Evolutionary conservation across 2,329 filamentous ascomycete genomes (phyloP).

Genomic region (Cytospora piceae): DNA sequence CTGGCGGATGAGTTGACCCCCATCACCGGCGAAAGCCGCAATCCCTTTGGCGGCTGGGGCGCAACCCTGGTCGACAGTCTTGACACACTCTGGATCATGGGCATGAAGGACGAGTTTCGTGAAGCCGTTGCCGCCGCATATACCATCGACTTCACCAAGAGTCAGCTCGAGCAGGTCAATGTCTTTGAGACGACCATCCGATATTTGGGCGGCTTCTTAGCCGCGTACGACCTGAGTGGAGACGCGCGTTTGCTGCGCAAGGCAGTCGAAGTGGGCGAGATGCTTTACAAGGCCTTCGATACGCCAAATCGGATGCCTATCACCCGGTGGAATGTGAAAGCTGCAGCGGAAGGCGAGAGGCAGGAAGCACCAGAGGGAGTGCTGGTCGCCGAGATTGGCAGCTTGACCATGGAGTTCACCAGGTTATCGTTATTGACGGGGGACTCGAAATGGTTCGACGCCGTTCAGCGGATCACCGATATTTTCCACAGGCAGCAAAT

Average conservation of each 20-base stretch:
- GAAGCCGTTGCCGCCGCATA: slow-evolving; percentile 20
- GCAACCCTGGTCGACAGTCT: slow-evolving; percentile 29
- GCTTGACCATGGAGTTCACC: slow-evolving; percentile 41
- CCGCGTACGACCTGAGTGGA: slow-evolving; percentile 35
- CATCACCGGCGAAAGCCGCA: slow-evolving; percentile 9
- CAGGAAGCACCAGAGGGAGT: slow-evolving; percentile 33
- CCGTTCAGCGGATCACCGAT: slow-evolving; percentile 37
- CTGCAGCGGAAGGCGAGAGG: slow-evolving; percentile 33
- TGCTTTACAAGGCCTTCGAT: slow-evolving; percentile 41
- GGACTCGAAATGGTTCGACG: slow-evolving; percentile 40
- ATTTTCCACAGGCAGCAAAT: slow-evolving; percentile 29
- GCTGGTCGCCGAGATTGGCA: slow-evolving; percentile 39
- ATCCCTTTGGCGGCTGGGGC: slow-evolving; percentile 29
- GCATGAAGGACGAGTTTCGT: slow-evolving; percentile 23
- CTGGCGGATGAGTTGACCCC: slow-evolving; percentile 24
- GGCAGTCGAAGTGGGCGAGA: slow-evolving; percentile 45
- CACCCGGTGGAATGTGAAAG: slow-evolving; percentile 35
- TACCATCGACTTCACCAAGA: slow-evolving; percentile 26
- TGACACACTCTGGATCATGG: slow-evolving; percentile 31
- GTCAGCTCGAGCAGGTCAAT: slow-evolving; percentile 21
- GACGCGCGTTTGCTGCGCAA: slow-evolving; percentile 43
- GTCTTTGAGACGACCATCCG: slow-evolving; percentile 43
- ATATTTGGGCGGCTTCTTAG: slow-evolving; percentile 28
- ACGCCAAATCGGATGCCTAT: slow-evolving; percentile 41
- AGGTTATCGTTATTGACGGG: slow-evolving; percentile 39